Evolutionary conservation across 495 filamentous ascomycete genomes (phyloP), one percentile per base, ranked within the genome.

Genomic region (Podospora sp.): DNA sequence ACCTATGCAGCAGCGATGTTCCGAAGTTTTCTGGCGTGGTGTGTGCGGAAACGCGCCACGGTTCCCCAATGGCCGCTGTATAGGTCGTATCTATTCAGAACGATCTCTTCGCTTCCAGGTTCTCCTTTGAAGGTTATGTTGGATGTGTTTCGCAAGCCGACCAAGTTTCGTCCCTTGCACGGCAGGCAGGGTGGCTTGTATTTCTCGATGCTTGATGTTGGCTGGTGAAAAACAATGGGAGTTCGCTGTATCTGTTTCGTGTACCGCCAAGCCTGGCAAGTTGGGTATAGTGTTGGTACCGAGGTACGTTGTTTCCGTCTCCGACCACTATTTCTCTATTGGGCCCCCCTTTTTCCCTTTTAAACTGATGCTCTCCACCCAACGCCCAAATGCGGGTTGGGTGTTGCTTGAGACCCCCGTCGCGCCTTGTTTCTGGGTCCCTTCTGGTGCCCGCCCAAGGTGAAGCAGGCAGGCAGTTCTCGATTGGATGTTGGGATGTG

Each of bases 341-440:
- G 29, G 62, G 63, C 20, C 33, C 56, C n/a, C 51, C 49, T n/a
- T 52, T 68, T 68, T 60, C 65, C 69, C 12, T 60, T 72, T 74
- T 57, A 20, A 65, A 65, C 46, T 6, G 29, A 52, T 16, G 52
- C 52, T 20, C 20, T 20, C 12, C 36, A 58, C 63, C 36, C 24
- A 11, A 46, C 63, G 52, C 53, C 63, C 27, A 53, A 29, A 25
- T 58, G 51, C 27, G 18, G 33, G 29, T 20, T 49, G 50, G 53
- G 27, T 27, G 63, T 56, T 57, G 63, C 52, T 36, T 27, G 27
- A 24, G 24, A 21, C 29, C 63, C 63, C 51, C 21, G 36, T 24
- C 20, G 51, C 52, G 63, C 63, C 63, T 26, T 65, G 63, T 65
- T 65, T 65, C 63, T 65, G 52, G 63, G 64, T 57, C 51, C 40